A percentile compares a stretch with the other conserved stretches of the same genome.
Evolutionary conservation across 495 filamentous ascomycete genomes (phyloP).

Genomic region (Annulohypoxylon bovei): DNA sequence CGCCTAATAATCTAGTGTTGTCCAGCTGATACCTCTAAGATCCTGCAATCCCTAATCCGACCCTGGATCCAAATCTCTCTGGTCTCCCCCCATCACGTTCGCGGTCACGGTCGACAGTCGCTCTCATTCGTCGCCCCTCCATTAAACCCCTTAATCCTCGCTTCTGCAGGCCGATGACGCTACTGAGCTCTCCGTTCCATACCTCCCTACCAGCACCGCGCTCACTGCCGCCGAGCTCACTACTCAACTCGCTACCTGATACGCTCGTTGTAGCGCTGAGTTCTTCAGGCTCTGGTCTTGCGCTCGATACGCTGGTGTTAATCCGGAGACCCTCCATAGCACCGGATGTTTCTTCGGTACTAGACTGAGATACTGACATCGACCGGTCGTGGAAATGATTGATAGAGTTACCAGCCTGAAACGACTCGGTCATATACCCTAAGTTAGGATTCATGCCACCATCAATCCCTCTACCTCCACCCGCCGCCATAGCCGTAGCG

Average conservation of each 20-base stretch:
- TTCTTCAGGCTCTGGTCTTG: constrained; percentile 55
- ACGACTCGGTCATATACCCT: constrained; percentile 47
- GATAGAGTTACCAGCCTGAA: constrained; percentile 20
- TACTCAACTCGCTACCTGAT: constrained; percentile 60
- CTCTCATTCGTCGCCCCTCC: constrained; percentile 90
- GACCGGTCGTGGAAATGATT: constrained; percentile 31
- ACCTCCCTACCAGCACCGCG: constrained; percentile 62
- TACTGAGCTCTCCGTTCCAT: constrained; percentile 86
- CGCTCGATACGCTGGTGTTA: constrained; percentile 50
- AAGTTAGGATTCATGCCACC: constrained; percentile 60
- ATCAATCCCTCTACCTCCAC: constrained; percentile 80
- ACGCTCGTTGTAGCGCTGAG: constrained; percentile 60
- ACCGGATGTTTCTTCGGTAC: constrained; percentile 29
- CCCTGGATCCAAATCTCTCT: constrained; percentile 42
- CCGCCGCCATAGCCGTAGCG: constrained; percentile 96
- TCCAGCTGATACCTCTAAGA: constrained; percentile 32
- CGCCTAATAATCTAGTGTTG: not conserved
- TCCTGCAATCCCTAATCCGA: constrained; percentile 47
- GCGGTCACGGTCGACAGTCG: constrained; percentile 46
- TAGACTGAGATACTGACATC: constrained; percentile 40
- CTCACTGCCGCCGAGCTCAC: constrained; percentile 54
- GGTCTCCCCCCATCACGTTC: constrained; percentile 43
- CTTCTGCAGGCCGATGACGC: constrained; percentile 97
- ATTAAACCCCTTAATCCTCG: constrained; percentile 89
- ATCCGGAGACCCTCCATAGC: constrained; percentile 49